Base-by-base conservation (phyloP, 2,329 filamentous ascomycete genomes). In the Aspergillus fructus region DNA sequence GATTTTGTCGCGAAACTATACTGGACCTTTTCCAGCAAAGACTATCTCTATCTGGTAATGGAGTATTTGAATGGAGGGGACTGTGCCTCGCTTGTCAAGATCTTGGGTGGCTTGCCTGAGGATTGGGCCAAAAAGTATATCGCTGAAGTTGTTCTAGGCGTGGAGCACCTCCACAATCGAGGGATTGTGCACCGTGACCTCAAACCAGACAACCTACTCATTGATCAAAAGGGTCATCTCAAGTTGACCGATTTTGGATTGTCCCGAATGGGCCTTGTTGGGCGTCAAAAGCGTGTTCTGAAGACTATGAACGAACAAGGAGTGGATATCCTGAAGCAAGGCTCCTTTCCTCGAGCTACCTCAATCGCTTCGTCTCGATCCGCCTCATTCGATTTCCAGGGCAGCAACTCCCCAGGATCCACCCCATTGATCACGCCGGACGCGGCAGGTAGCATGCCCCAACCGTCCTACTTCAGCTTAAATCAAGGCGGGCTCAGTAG, bases 11-110 rank as follows among this genome's bases (percentile, higher is more conserved):
- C 94, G 24, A 99, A 99, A 78, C 83, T 99, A 12, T 99, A 97
- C 78, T 99, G 96, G 96, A 99, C 94, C 0, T 99, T 99, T 70
- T 96, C 94, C 4, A 99, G 93, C 81, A 99, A 99, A 71, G 94
- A 99, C 70, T 99, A 97, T 71, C 86, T 99, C 23, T 99, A 97
- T 71, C 82, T 99, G 58, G 94, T 99, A 23, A 99, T 99, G 94
- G 94, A 99, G 71, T 99, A 99, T 75, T 82, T 99, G 57, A 99
- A 97, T 66, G 94, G 94, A 37, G 94, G 94, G 46, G 94, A 99
- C 69, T 99, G 93, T 71, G 94, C 96, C 49, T 96, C 94, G 5
- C 81, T 99, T 53, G 94, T 97, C 78, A 99, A 97, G 72, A 87
- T 96, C 24, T 83, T 99, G 1, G 93, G 93, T 30, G 92, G 91